A percentile compares a stretch with the other conserved stretches of the same genome.
These are phyloP conservation scores for Solanum hybrid DNA, from an alignment of 305 asterid genomes.

Conservation along the genomic window DNA sequence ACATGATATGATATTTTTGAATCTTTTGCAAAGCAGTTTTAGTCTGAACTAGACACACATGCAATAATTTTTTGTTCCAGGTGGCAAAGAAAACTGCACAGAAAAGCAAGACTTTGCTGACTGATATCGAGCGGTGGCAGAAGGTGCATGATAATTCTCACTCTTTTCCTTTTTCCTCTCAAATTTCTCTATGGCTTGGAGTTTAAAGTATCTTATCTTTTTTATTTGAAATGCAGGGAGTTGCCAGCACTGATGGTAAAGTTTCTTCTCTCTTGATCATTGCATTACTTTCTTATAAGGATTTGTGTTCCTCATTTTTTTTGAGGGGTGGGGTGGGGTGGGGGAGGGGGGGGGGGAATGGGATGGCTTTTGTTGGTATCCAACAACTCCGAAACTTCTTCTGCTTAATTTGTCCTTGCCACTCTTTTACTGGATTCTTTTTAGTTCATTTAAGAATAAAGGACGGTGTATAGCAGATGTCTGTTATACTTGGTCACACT, in stretches of 20 bases:
- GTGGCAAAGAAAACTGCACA: slow-evolving; percentile 77
- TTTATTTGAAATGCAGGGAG: slow-evolving; percentile 50
- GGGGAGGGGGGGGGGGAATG: not conserved
- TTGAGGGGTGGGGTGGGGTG: not conserved
- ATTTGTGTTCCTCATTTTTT: not conserved
- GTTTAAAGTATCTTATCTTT: slow-evolving; percentile 15
- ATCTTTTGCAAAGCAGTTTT: not conserved
- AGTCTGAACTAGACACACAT: not conserved
- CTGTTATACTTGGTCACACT: not conserved
- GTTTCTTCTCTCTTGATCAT: not conserved
- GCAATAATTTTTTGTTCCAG: slow-evolving; percentile 26
- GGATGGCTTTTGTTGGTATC: not conserved
- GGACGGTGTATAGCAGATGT: not conserved
- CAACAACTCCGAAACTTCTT: not conserved
- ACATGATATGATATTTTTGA: not conserved
- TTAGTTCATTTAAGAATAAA: not conserved
- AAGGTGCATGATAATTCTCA: slow-evolving; percentile 32
- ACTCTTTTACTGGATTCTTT: not conserved
- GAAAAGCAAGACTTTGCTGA: slow-evolving; percentile 64
- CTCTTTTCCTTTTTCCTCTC: slow-evolving; percentile 4
- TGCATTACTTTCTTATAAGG: not conserved
- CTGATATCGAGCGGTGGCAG: slow-evolving; percentile 80
- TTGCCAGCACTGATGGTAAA: slow-evolving; percentile 79
- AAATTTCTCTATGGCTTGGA: not conserved
- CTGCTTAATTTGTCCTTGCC: not conserved